Evolutionary conservation across 2,329 filamentous ascomycete species (phyloP).

Genomic region (Bipolaris zeicola): DNA sequence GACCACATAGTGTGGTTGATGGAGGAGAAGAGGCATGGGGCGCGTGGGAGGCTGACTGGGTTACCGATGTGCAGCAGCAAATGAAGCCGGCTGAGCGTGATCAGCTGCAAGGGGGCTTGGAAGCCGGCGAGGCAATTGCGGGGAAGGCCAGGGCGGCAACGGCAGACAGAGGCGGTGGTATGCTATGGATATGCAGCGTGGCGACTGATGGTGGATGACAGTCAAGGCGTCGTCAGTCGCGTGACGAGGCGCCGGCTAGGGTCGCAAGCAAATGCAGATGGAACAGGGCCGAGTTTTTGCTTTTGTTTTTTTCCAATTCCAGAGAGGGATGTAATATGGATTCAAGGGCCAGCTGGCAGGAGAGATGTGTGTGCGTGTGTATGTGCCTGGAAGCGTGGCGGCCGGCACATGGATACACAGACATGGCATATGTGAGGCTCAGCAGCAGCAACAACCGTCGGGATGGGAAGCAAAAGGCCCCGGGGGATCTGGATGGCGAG

Average conservation of each 20-base stretch:
- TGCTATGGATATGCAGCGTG: slow-evolving; percentile 22
- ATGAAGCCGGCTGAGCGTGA: slow-evolving; percentile 47
- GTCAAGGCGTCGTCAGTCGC: slow-evolving; percentile 27
- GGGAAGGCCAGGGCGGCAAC: slow-evolving; percentile 39
- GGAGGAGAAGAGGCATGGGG: slow-evolving; percentile 5
- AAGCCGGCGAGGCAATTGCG: slow-evolving; percentile 44
- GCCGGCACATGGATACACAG: no score
- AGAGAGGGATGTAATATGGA: no score
- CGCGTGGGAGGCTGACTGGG: slow-evolving; percentile 38
- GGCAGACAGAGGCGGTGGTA: slow-evolving; percentile 14
- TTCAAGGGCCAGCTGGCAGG: no score
- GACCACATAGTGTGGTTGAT: slow-evolving; percentile 17
- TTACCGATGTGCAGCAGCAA: slow-evolving; percentile 29
- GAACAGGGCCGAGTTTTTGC: slow-evolving; percentile 18
- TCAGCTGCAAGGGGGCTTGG: slow-evolving; percentile 48
- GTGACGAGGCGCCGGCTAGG: slow-evolving; percentile 26
- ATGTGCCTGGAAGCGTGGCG: no score
- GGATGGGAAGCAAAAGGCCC: slow-evolving; percentile 2
- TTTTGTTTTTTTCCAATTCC: slow-evolving; percentile 12
- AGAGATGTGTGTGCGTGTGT: no score
- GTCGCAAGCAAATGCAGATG: slow-evolving; percentile 17
- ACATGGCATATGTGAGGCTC: slow-evolving; percentile 32
- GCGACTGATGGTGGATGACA: slow-evolving; percentile 35
- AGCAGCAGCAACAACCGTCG: slow-evolving; percentile 10
- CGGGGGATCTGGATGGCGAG: slow-evolving; percentile 8